These are phyloP conservation scores for Kingdonia uniflora DNA, from an alignment of 164 flowering plant genomes.

Conservation along the genomic window DNA sequence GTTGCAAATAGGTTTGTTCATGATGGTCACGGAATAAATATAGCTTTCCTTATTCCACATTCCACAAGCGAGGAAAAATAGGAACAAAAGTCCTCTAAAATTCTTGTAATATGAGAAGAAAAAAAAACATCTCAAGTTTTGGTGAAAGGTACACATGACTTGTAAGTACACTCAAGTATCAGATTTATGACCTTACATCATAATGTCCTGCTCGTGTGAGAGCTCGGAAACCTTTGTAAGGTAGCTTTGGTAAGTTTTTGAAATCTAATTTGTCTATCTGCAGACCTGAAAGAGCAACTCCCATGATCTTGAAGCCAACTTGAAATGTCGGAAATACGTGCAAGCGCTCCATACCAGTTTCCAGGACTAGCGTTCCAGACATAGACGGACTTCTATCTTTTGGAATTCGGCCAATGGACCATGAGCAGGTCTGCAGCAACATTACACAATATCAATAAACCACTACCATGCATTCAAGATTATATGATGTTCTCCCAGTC, in stretches of 20 bases:
- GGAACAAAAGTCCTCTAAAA: too few relatives aligned
- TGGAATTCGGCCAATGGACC: slow-evolving; percentile 87
- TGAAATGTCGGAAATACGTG: slow-evolving; percentile 72
- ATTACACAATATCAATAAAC: slow-evolving; percentile 1
- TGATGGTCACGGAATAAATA: too few relatives aligned
- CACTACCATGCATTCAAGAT: neutral
- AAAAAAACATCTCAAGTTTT: too few relatives aligned
- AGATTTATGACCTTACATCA: slow-evolving; percentile 76
- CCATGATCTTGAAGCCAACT: slow-evolving; percentile 82
- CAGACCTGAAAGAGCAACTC: slow-evolving; percentile 84
- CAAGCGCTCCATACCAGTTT: slow-evolving; percentile 57
- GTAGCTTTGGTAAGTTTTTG: slow-evolving; percentile 44
- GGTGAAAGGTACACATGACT: too few relatives aligned
- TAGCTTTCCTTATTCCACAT: too few relatives aligned
- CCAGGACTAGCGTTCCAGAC: slow-evolving; percentile 70
- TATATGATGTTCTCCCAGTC: too few relatives aligned
- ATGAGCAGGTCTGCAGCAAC: slow-evolving; percentile 57
- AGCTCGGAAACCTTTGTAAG: slow-evolving; percentile 90
- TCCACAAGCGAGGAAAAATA: too few relatives aligned
- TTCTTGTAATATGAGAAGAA: too few relatives aligned
- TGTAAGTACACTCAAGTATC: too few relatives aligned
- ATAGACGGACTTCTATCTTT: slow-evolving; percentile 85
- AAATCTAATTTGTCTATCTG: slow-evolving; percentile 71
- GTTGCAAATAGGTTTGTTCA: too few relatives aligned
- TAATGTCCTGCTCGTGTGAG: slow-evolving; percentile 72